Percentiles rank a stretch among this genome's conserved stretches.
Evolutionary conservation across 1,284 basidiomycete species (phyloP).

Genomic region (Ganoderma sp.): DNA sequence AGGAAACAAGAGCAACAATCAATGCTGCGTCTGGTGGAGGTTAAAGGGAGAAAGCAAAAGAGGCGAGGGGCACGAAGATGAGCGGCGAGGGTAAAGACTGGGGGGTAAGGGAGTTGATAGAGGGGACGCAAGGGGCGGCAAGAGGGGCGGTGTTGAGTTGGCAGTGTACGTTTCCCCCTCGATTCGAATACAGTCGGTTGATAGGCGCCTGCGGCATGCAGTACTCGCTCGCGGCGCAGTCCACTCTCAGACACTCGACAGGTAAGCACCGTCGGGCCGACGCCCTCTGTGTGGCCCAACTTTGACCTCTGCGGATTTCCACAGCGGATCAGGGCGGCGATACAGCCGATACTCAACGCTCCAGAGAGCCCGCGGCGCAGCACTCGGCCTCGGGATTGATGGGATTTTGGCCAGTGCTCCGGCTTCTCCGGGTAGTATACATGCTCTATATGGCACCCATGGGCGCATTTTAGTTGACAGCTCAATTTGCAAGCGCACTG

Average conservation of each 20-base stretch:
- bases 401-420: not conserved
- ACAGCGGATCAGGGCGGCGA: not conserved
- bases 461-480: not conserved
- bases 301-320: not conserved
- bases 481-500: slow-evolving; percentile 45
- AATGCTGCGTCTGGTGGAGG: slow-evolving; percentile 39
- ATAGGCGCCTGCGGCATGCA: slow-evolving; percentile 24
- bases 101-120: slow-evolving; percentile 23
- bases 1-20: slow-evolving; percentile 37
- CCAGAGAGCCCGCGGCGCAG: not conserved
- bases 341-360: slow-evolving; percentile 3
- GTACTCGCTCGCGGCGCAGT: not conserved
- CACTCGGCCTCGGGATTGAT: not conserved
- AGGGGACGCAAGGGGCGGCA: slow-evolving; percentile 13
- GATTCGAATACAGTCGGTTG: slow-evolving; percentile 13
- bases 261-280: not conserved
- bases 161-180: slow-evolving; percentile 25
- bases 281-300: not conserved
- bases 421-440: slow-evolving; percentile 6
- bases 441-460: not conserved
- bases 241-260: not conserved
- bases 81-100: slow-evolving; percentile 27
- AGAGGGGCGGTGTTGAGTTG: slow-evolving; percentile 29
- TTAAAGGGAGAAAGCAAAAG: slow-evolving; percentile 24
- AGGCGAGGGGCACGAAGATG: slow-evolving; percentile 26